Percentiles rank a stretch among this genome's conserved stretches.
These are phyloP conservation scores for Porcisia deanei DNA, from an alignment of 208 protist species.

Conservation along the genomic window DNA sequence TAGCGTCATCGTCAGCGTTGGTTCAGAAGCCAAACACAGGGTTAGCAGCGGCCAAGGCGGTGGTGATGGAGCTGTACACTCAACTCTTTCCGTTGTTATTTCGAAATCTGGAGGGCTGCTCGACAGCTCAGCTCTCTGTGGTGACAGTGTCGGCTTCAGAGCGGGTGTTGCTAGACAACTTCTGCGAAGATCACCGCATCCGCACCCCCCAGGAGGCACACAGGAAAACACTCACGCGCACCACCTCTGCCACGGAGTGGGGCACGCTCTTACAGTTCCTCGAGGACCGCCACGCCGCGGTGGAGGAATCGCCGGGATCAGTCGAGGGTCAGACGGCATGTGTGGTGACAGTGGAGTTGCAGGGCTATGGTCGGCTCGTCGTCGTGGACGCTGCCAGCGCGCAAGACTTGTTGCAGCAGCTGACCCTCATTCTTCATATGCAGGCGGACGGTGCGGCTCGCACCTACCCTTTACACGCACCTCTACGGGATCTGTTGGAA, in stretches of 20 bases:
- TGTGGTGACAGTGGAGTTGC: conserved; percentile 58
- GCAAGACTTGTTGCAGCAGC: conserved; percentile 51
- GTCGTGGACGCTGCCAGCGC: conserved; percentile 62
- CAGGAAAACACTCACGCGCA: conserved; percentile 25
- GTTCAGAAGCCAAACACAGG: not conserved
- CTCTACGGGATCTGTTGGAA: conserved; percentile 37
- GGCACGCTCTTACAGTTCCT: conserved; percentile 46
- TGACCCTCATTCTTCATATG: conserved; percentile 57
- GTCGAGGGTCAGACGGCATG: conserved; percentile 54
- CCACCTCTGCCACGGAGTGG: conserved; percentile 47
- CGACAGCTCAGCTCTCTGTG: conserved; percentile 40
- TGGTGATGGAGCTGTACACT: conserved; percentile 55
- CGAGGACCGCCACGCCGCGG: conserved; percentile 41
- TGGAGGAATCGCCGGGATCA: conserved; percentile 24
- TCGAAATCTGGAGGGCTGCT: conserved; percentile 35
- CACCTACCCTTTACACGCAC: conserved; percentile 50
- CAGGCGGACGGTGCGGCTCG: conserved; percentile 24
- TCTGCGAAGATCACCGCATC: conserved; percentile 38
- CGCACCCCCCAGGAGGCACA: conserved; percentile 34
- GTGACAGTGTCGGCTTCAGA: conserved; percentile 52
- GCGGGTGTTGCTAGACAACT: conserved; percentile 49
- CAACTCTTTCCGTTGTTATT: conserved; percentile 64
- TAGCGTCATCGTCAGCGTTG: not conserved
- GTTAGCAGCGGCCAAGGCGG: conserved; percentile 25
- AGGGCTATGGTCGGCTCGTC: conserved; percentile 50